phyloP scores from a whole-genome alignment of 768 basidiomycete genomes.

The Cystoderma amianthinum region DNA sequence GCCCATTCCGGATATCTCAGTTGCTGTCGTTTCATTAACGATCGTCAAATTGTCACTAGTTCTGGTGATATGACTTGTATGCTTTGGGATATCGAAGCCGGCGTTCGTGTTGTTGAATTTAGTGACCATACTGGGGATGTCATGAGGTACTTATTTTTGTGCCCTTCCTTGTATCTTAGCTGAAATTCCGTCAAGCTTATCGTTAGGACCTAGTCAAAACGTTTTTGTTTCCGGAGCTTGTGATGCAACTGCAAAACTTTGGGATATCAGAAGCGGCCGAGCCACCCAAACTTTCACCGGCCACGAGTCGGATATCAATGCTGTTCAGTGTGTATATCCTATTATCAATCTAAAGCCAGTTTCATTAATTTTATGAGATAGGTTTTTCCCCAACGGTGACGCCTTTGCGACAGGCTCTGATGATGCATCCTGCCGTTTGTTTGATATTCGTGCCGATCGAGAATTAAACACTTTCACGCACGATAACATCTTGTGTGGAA shows the following conservation, averaged over 20 bases:
- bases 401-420: slow-evolving; percentile 99
- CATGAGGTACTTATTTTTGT: slow-evolving; percentile 74
- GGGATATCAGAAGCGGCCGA: slow-evolving; percentile 97
- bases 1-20: slow-evolving; percentile 97
- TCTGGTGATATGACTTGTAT: slow-evolving; percentile 99
- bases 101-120: slow-evolving; percentile 96
- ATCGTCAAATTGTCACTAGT: slow-evolving; percentile 95
- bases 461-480: slow-evolving; percentile 97
- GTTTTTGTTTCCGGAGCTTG: slow-evolving; percentile 99
- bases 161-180: slow-evolving; percentile 6
- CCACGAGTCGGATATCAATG: slow-evolving; percentile 98
- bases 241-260: slow-evolving; percentile 96
- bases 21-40: slow-evolving; percentile 98
- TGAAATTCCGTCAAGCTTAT: slow-evolving; percentile 51
- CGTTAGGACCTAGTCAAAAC: slow-evolving; percentile 88
- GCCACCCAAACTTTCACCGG: slow-evolving; percentile 98
- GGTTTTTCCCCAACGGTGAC: slow-evolving; percentile 99
- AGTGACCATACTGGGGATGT: slow-evolving; percentile 99
- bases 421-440: slow-evolving; percentile 96
- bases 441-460: slow-evolving; percentile 96
- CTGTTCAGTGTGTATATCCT: slow-evolving; percentile 74
- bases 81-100: slow-evolving; percentile 99
- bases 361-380: slow-evolving; percentile 19
- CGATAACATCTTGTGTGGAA: slow-evolving; percentile 98
- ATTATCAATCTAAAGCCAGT: slow-evolving; percentile 8